Evolutionary conservation across 345 rosid genomes (phyloP).

Genomic region (Euclidium syriacum): DNA sequence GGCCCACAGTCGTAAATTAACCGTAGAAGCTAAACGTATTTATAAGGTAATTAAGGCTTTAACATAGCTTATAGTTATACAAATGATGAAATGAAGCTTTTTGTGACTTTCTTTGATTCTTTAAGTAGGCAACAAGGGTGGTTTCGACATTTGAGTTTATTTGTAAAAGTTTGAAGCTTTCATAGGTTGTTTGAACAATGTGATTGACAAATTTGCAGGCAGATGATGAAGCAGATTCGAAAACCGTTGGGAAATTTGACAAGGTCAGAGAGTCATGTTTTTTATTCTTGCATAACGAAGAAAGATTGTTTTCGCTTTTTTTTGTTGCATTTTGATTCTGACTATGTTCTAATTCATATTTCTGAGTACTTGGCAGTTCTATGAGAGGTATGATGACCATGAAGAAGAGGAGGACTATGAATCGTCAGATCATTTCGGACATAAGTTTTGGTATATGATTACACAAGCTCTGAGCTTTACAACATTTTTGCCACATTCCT

Average conservation of each 20-base stretch:
- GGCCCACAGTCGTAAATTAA: conserved; percentile 13
- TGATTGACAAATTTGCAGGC: conserved; percentile 24
- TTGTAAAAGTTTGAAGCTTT: background rate
- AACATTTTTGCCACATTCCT: background rate
- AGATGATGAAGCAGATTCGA: conserved; percentile 41
- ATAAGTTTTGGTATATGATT: conserved; percentile 15
- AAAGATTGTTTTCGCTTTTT: background rate
- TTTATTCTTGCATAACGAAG: background rate
- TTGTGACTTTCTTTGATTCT: background rate
- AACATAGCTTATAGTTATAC: background rate
- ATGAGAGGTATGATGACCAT: conserved; percentile 11
- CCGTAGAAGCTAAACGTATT: conserved; percentile 12
- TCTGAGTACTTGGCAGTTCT: conserved; percentile 12
- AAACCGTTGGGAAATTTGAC: conserved; percentile 25
- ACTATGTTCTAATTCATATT: background rate
- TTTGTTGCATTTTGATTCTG: background rate
- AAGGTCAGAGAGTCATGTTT: conserved; percentile 25
- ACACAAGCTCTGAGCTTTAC: conserved; percentile 1
- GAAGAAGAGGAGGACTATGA: conserved; percentile 11
- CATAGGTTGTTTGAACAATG: conserved; percentile 4
- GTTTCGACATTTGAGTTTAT: background rate
- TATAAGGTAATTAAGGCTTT: conserved; percentile 22
- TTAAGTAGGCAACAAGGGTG: background rate
- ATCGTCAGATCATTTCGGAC: conserved; percentile 16
- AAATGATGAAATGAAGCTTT: background rate